Conservation (phyloP, 2,329 filamentous ascomycete species). For the Colletotrichum spaethianum region DNA sequence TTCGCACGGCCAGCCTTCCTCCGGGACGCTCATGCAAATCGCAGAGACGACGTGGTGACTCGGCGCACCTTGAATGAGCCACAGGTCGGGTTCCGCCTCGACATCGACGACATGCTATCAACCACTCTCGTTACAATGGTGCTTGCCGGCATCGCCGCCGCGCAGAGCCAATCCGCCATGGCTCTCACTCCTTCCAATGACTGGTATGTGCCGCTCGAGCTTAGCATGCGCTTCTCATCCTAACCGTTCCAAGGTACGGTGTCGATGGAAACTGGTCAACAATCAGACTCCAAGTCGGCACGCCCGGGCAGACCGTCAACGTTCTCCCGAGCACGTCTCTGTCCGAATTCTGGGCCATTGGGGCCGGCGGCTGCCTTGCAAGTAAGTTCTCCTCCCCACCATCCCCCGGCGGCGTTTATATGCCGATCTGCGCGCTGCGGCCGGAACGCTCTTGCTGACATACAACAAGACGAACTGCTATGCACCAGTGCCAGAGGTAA, state of each 20-base stretch:
- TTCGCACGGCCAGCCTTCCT: conserved; percentile 23
- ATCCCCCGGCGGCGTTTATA: background rate
- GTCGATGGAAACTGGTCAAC: conserved; percentile 82
- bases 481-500: conserved; percentile 72
- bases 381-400: conserved; percentile 55
- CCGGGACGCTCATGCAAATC: conserved; percentile 35
- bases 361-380: conserved; percentile 67
- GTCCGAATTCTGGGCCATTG: conserved; percentile 80
- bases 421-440: background rate
- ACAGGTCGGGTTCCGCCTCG: conserved; percentile 4
- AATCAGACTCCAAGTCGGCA: conserved; percentile 72
- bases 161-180: conserved; percentile 38
- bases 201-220: conserved; percentile 26
- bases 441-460: conserved; percentile 36
- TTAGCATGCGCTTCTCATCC: conserved; percentile 1
- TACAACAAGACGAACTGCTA: conserved; percentile 58
- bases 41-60: conserved; percentile 36
- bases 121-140: conserved; percentile 29
- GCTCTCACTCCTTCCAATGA: conserved; percentile 37
- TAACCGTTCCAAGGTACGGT: conserved; percentile 65
- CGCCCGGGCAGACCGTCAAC: conserved; percentile 53
- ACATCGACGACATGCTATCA: conserved; percentile 34
- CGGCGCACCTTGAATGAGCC: conserved; percentile 36
- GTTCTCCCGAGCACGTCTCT: conserved; percentile 74
- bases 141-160: conserved; percentile 31